Evolutionary conservation across 345 rosid species (phyloP).

Genomic region (Lumnitzera racemosa): DNA sequence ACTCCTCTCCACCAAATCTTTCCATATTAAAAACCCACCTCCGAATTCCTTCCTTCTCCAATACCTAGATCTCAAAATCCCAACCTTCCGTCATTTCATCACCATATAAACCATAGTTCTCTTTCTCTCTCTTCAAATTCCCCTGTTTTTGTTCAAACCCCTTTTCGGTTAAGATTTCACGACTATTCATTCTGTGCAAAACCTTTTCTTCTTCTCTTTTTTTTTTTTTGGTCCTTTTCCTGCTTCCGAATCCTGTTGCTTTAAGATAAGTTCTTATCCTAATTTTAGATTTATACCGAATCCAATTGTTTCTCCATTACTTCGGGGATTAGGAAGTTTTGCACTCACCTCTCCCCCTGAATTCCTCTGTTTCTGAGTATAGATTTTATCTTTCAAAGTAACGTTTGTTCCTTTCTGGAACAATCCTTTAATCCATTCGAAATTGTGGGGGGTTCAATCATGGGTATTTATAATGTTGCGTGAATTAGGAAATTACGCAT

Average conservation of each 20-base stretch:
- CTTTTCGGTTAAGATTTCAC: neutral
- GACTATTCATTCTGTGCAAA: too few relatives aligned
- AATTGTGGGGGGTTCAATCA: too few relatives aligned
- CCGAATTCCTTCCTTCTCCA: conserved; percentile 21
- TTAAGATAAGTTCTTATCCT: neutral
- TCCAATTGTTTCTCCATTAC: neutral
- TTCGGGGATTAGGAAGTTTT: neutral
- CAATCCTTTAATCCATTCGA: neutral
- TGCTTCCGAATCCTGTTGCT: conserved; percentile 6
- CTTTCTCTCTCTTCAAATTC: neutral
- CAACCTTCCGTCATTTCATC: neutral
- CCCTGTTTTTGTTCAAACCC: conserved; percentile 5
- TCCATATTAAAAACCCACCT: conserved; percentile 23
- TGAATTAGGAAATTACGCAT: too few relatives aligned
- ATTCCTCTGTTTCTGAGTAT: too few relatives aligned
- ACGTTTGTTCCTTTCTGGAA: conserved; percentile 18
- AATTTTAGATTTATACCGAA: neutral
- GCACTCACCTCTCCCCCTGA: too few relatives aligned
- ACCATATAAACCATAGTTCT: neutral
- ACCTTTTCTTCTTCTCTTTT: neutral
- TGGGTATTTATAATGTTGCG: too few relatives aligned
- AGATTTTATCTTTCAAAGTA: too few relatives aligned
- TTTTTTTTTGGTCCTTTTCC: conserved; percentile 4
- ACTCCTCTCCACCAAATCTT: conserved; percentile 16
- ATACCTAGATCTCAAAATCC: conserved; percentile 41